Evolutionary conservation across 768 basidiomycete species (phyloP).

Genomic region (Leccinum longicurvipes): DNA sequence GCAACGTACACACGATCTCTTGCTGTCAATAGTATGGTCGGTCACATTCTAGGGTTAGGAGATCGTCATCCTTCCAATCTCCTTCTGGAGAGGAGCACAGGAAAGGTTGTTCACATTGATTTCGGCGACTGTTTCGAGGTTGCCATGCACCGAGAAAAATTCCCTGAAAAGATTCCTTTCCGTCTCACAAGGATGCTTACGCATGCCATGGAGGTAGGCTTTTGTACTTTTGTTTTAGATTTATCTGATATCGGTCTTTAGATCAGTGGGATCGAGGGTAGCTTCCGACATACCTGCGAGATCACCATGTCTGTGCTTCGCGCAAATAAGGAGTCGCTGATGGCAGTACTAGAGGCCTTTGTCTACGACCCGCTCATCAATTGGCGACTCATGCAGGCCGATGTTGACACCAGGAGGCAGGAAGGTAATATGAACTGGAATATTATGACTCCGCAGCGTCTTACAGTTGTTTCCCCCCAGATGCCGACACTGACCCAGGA

Average conservation of each 20-base stretch:
- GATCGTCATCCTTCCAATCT: constrained; percentile 97
- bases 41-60: constrained; percentile 95
- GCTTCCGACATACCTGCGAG: constrained; percentile 93
- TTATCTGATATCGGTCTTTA: constrained; percentile 31
- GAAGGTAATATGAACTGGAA: constrained; percentile 49
- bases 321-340: constrained; percentile 96
- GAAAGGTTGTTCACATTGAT: constrained; percentile 95
- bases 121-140: constrained; percentile 99
- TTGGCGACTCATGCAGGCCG: constrained; percentile 89
- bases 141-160: constrained; percentile 97
- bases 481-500: constrained; percentile 47
- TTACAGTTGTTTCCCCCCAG: constrained; percentile 18
- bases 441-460: neutral
- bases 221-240: neutral
- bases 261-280: constrained; percentile 98
- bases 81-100: constrained; percentile 84
- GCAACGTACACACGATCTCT: constrained; percentile 95
- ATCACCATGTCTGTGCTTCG: constrained; percentile 97
- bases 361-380: constrained; percentile 98
- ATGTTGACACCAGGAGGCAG: constrained; percentile 65
- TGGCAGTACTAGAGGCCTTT: constrained; percentile 98
- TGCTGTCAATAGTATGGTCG: constrained; percentile 97
- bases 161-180: constrained; percentile 98
- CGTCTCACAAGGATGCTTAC: constrained; percentile 97
- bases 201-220: constrained; percentile 93